A percentile compares a stretch with the other conserved stretches of the same genome.
phyloP scores from a whole-genome alignment of 2,329 filamentous ascomycete species.

The Microdochium nivale region DNA sequence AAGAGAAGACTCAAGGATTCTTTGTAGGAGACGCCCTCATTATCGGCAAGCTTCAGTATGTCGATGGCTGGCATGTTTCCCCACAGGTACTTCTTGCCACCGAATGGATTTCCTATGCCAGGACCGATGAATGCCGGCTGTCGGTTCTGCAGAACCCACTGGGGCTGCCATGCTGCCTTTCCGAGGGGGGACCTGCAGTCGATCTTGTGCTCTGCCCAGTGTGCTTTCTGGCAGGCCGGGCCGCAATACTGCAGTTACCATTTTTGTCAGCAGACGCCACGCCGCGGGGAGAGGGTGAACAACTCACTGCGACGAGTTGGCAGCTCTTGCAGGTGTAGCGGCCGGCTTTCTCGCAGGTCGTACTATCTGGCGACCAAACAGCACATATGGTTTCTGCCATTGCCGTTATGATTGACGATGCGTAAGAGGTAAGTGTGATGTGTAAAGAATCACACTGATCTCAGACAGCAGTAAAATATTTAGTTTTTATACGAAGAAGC shows the following conservation, averaged over 20 bases:
- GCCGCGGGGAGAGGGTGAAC: no score
- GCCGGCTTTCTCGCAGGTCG: not conserved
- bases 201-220: not conserved
- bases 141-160: not conserved
- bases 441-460: no score
- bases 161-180: not conserved
- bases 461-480: no score
- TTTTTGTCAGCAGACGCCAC: not conserved
- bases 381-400: not conserved
- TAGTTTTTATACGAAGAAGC: no score
- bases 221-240: not conserved
- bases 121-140: not conserved
- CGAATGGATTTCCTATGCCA: not conserved
- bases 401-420: not conserved
- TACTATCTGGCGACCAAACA: not conserved
- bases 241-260: not conserved
- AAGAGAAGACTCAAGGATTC: not conserved
- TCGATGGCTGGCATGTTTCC: not conserved
- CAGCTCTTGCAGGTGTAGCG: not conserved
- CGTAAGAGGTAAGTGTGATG: no score
- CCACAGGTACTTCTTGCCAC: not conserved
- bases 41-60: not conserved
- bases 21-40: not conserved
- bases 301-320: not conserved
- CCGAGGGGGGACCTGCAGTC: not conserved